Percentiles rank a stretch among this genome's conserved stretches.
These are phyloP conservation scores for Kickxella alabastrina DNA, from an alignment of 192 early-diverging fungal genomes.

Conservation along the genomic window DNA sequence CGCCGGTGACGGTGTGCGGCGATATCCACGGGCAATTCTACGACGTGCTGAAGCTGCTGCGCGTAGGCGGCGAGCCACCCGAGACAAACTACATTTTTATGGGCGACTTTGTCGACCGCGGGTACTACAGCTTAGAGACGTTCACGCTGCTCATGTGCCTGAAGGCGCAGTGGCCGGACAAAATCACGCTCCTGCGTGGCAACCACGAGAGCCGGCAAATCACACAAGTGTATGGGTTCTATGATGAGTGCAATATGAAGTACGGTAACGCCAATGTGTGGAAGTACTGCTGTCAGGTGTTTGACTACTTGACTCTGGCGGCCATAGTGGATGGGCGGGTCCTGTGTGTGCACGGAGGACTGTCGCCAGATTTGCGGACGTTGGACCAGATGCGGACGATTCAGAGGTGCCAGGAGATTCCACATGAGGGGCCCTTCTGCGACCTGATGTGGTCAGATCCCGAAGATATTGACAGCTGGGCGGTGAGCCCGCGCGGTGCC, in stretches of 20 bases:
- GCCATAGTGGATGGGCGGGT: conserved; percentile 88
- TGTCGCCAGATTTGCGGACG: conserved; percentile 89
- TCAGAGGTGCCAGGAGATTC: conserved; percentile 78
- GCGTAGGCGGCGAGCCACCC: conserved; percentile 92
- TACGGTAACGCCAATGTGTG: conserved; percentile 85
- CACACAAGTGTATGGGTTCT: conserved; percentile 97
- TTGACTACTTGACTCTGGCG: conserved; percentile 88
- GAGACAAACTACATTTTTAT: conserved; percentile 97
- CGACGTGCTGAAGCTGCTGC: conserved; percentile 92
- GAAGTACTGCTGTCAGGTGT: conserved; percentile 93
- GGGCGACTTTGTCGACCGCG: conserved; percentile 99
- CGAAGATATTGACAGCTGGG: conserved; percentile 83
- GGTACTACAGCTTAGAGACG: conserved; percentile 95
- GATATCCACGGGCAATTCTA: conserved; percentile 99
- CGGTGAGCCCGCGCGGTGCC: conserved; percentile 91
- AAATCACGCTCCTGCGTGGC: conserved; percentile 90
- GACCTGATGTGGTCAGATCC: conserved; percentile 51
- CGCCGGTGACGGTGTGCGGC: conserved; percentile 96
- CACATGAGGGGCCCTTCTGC: conserved; percentile 51
- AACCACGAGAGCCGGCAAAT: conserved; percentile 98
- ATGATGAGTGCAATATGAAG: conserved; percentile 87
- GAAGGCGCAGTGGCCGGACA: conserved; percentile 96
- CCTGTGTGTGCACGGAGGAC: conserved; percentile 93
- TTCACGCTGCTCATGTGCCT: conserved; percentile 89
- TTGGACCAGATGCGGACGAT: conserved; percentile 93